These are phyloP conservation scores for Beauveria sp. DNA, from an alignment of 2,329 filamentous ascomycete species.

Conservation along the genomic window DNA sequence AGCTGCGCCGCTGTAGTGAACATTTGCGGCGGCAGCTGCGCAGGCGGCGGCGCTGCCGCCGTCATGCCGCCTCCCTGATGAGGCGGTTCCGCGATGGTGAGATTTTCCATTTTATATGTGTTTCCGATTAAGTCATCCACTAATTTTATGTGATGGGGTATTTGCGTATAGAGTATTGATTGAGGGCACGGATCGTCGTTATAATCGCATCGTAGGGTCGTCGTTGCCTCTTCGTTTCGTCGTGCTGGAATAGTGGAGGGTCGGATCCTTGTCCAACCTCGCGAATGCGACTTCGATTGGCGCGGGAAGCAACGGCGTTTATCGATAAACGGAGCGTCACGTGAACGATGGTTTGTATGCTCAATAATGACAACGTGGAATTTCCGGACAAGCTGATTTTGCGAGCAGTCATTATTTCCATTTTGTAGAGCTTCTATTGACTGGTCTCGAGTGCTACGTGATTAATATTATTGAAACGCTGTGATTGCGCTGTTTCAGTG, in stretches of 20 bases:
- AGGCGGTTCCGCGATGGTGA: conserved; percentile 42
- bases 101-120: conserved; percentile 39
- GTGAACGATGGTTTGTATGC: neutral
- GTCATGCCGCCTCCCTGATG: conserved; percentile 25
- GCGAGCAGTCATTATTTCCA: neutral
- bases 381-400: neutral
- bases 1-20: conserved; percentile 96
- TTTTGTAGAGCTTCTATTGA: too few relatives aligned
- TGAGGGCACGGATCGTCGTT: neutral
- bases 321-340: conserved; percentile 2
- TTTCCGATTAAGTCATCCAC: too few relatives aligned
- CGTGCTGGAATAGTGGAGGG: neutral
- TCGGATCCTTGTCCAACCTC: neutral
- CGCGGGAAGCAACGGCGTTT: neutral
- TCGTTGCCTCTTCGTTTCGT: neutral
- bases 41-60: conserved; percentile 35
- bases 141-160: too few relatives aligned
- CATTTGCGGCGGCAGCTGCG: conserved; percentile 84
- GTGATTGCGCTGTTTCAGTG: too few relatives aligned
- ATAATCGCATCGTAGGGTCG: conserved; percentile 4
- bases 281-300: neutral
- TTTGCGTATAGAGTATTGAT: neutral
- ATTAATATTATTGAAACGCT: too few relatives aligned
- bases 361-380: neutral
- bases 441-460: too few relatives aligned